Percentiles rank a stretch among this genome's conserved stretches.
phyloP scores from a whole-genome alignment of 768 basidiomycete genomes.

The Fistulinella prunicolor region DNA sequence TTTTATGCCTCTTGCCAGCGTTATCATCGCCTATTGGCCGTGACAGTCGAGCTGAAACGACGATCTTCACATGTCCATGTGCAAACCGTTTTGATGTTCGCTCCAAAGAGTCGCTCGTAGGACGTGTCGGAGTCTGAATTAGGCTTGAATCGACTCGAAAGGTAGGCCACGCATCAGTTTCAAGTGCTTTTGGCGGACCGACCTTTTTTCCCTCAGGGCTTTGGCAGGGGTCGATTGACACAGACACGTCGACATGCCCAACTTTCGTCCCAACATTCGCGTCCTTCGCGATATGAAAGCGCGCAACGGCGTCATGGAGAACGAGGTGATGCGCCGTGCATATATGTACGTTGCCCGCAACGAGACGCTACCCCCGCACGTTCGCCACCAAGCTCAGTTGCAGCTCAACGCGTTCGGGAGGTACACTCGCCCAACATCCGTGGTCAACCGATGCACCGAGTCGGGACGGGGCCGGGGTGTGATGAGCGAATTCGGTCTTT shows the following conservation, averaged over 20 bases:
- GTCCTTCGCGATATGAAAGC: conserved; percentile 79
- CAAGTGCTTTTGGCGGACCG: too few species aligned
- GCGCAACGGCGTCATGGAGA: conserved; percentile 62
- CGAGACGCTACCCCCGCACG: conserved; percentile 78
- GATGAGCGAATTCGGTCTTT: conserved; percentile 85
- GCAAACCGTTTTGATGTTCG: too few species aligned
- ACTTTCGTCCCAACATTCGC: conserved; percentile 40
- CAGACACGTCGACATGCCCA: conserved; percentile 20
- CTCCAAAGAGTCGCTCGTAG: too few species aligned
- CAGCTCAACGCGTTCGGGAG: conserved; percentile 86
- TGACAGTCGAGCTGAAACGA: too few species aligned
- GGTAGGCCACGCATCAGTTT: too few species aligned
- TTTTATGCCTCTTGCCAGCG: too few species aligned
- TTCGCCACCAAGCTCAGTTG: conserved; percentile 92
- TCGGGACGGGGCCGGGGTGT: conserved; percentile 86
- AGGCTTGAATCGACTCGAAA: too few species aligned
- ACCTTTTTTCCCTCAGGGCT: too few species aligned
- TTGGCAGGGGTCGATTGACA: too few species aligned
- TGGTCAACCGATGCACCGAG: conserved; percentile 86
- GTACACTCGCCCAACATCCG: conserved; percentile 79
- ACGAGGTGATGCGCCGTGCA: conserved; percentile 83
- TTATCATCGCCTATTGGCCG: too few species aligned
- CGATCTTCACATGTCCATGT: too few species aligned
- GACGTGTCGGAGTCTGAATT: too few species aligned
- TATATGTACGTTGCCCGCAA: conserved; percentile 95